phyloP scores from a whole-genome alignment of 768 basidiomycete genomes.

The Pisolithus sp. region DNA sequence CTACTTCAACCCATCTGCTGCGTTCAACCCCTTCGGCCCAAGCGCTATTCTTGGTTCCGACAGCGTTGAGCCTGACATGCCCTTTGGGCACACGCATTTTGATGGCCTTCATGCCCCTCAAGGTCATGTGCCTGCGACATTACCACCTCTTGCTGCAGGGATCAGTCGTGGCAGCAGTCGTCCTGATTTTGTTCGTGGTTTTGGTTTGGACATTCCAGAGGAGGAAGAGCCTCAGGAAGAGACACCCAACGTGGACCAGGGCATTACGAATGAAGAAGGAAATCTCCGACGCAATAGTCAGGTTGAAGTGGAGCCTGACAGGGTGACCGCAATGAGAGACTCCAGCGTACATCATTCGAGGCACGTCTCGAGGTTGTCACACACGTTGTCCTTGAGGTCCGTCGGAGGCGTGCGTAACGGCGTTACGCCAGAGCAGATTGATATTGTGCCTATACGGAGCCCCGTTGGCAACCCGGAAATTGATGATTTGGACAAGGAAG shows the following conservation, averaged over 20 bases:
- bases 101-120: conserved; percentile 46
- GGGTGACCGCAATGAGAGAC: conserved; percentile 36
- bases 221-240: conserved; percentile 61
- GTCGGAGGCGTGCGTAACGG: conserved; percentile 47
- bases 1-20: conserved; percentile 31
- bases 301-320: conserved; percentile 32
- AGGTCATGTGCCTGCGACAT: conserved; percentile 43
- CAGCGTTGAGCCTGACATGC: conserved; percentile 29
- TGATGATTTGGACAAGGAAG: conserved; percentile 32
- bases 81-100: conserved; percentile 20
- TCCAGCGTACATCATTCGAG: conserved; percentile 58
- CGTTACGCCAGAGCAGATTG: conserved; percentile 16
- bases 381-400: conserved; percentile 59
- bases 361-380: conserved; percentile 61
- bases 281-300: conserved; percentile 16
- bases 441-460: conserved; percentile 27
- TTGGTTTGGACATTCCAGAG: conserved; percentile 74
- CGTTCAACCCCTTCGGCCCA: conserved; percentile 64
- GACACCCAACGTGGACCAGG: conserved; percentile 28
- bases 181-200: conserved; percentile 73
- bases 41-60: conserved; percentile 50
- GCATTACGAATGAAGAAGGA: conserved; percentile 33
- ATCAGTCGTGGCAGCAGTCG: conserved; percentile 43
- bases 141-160: conserved; percentile 38
- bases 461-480: conserved; percentile 26